Evolutionary conservation across 768 basidiomycete species (phyloP), one percentile per base, ranked within the genome.

Genomic region (Amanita subjunquillea): DNA sequence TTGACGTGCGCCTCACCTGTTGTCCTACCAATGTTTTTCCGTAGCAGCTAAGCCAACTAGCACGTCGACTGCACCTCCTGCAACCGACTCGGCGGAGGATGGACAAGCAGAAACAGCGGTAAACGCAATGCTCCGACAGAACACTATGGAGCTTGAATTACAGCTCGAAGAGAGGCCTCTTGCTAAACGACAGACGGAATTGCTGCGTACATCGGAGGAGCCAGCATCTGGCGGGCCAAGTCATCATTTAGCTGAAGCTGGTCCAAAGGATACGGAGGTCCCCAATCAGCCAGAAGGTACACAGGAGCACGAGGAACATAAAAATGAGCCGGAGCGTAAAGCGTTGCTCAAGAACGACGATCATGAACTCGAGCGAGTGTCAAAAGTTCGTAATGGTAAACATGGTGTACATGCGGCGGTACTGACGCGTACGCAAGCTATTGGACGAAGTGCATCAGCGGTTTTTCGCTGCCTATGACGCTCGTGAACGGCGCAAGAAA

Each of bases 291-390:
- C 60, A 15, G 59, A 63, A 40, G 60, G 59, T 9, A 23, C 59
- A 41, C 57, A 58, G 6, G 51, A 59, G 10, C 51, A 55, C 12
- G 49, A 50, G 23, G 49, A 37, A n/a, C 51, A 42, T 17, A 41
- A 46, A 30, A 44, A 53, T 36, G 41, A 39, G 4, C 44, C 17
- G 8, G 48, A 70, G 15, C 77, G 77, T 53, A 90, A 86, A 63
- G 88, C 91, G 0, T 65, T 97, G 30, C 67, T 98, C 47, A 93
- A 86, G 68, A 89, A 92, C 54, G 82, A 94, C 56, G 95, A 98
- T 63, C 62, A 65, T 23, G 95, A 99, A 69, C 73, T 99, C 41
- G 69, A 72, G 8, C 73, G 95, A 40, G 72, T 99, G n/a, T 75
- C 78, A 54, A 77, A 75, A 68, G 93, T 92, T 59, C 50, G 78